Evolutionary conservation across 2,329 filamentous ascomycete species (phyloP), one percentile per base, ranked within the genome.

Genomic region (Eutypella sp.): DNA sequence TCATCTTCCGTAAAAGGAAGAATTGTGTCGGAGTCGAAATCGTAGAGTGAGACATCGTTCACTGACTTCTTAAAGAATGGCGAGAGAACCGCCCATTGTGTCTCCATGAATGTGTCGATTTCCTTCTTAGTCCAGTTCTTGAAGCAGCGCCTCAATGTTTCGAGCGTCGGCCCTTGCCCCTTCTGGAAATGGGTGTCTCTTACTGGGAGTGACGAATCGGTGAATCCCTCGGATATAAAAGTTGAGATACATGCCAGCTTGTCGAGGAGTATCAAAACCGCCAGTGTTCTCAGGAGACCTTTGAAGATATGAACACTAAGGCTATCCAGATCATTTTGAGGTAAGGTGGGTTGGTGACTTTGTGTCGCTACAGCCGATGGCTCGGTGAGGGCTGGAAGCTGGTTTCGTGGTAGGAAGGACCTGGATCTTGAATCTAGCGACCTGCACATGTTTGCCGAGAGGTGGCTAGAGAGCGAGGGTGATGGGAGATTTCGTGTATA

Each of bases 181-280:
- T 6, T 9, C 25, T 20, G 37, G 36, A 48, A 44, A 9, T 31
- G 23, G 18, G 27, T 18, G 10, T 39, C 20, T 15, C 41, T 31
- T 20, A 51, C 44, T 6, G 46, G 48, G 19, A 51, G 48, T n/a
- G 44, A 24, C 2, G 43, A 48, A 40, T 50, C 43, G 13, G 48
- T 40, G 37, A 48, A 44, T 13, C 40, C 46, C 23, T 18, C 34
- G 13, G 33, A 34, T 19, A 51, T 44, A 27, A 51, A 51, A 5
- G 38, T 42, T 16, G 43, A 29, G 5, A 51, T 42, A 23, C 19
- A 36, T 7, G 38, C 40, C 18, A 44, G 34, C 29, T 40, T 51
- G n/a, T 40, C 20, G 15, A 48, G 41, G 3, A 51, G 41, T 11
- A 48, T 38, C 23, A 51, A 22, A 36, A 44, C 40, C 8, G 22